phyloP scores from a whole-genome alignment of 345 rosid genomes.

The Camelina laxa region DNA sequence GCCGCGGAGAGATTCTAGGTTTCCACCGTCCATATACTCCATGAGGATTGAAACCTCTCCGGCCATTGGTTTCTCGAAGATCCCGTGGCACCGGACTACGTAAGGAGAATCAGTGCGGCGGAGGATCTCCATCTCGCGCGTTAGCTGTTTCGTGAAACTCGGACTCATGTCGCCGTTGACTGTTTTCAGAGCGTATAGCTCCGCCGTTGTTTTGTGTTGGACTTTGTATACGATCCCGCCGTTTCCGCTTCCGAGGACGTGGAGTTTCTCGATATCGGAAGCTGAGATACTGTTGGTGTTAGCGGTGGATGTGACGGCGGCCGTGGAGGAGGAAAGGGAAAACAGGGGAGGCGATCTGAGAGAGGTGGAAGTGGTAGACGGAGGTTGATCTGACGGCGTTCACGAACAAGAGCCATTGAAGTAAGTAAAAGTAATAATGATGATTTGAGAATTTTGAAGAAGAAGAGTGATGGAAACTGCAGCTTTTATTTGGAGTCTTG shows the following conservation, averaged over 20 bases:
- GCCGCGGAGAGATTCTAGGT: slow-evolving; percentile 58
- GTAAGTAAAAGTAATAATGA: background rate
- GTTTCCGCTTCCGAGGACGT: slow-evolving; percentile 74
- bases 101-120: slow-evolving; percentile 69
- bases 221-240: slow-evolving; percentile 82
- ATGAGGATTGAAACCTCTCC: slow-evolving; percentile 65
- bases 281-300: slow-evolving; percentile 25
- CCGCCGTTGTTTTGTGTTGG: slow-evolving; percentile 54
- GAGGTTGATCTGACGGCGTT: slow-evolving; percentile 19
- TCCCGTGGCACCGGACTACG: slow-evolving; percentile 59
- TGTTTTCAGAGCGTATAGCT: slow-evolving; percentile 64
- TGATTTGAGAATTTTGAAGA: background rate
- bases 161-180: slow-evolving; percentile 59
- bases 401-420: slow-evolving; percentile 30
- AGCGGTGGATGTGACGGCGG: background rate
- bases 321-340: slow-evolving; percentile 41
- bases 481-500: slow-evolving; percentile 13
- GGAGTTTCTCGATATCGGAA: slow-evolving; percentile 59
- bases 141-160: slow-evolving; percentile 55
- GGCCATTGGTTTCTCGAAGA: slow-evolving; percentile 52
- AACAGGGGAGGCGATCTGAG: slow-evolving; percentile 58
- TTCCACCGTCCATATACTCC: slow-evolving; percentile 78
- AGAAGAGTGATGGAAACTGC: slow-evolving; percentile 6
- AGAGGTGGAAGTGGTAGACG: slow-evolving; percentile 50
- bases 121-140: slow-evolving; percentile 71